Evolutionary conservation across 2,329 filamentous ascomycete species (phyloP).

Genomic region (Endoconidiophora laricicola): DNA sequence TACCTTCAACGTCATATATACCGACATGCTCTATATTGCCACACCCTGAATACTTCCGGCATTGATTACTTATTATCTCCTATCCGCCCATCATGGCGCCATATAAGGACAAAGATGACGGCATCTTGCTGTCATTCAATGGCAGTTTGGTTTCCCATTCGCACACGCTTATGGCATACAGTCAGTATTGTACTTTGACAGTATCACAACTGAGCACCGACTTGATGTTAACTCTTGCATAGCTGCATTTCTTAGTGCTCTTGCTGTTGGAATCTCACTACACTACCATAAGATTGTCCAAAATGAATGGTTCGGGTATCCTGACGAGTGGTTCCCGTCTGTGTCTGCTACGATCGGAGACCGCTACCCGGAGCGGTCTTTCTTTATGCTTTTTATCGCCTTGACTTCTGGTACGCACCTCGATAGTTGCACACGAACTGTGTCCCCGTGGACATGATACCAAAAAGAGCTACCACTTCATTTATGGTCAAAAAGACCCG

Average conservation of each 20-base stretch:
- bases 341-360: slow-evolving; percentile 96
- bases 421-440: not conserved
- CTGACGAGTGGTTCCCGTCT: slow-evolving; percentile 90
- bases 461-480: not conserved
- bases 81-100: slow-evolving; percentile 24
- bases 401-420: slow-evolving; percentile 64
- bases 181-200: slow-evolving; percentile 29
- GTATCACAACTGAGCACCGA: not conserved
- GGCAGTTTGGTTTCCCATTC: slow-evolving; percentile 82
- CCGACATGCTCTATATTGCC: too few relatives aligned
- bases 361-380: slow-evolving; percentile 85
- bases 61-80: too few relatives aligned
- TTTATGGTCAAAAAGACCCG: not conserved
- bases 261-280: slow-evolving; percentile 62
- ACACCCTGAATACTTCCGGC: too few relatives aligned
- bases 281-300: slow-evolving; percentile 96
- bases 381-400: slow-evolving; percentile 95
- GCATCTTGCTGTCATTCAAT: slow-evolving; percentile 49
- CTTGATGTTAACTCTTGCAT: slow-evolving; percentile 7
- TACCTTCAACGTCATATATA: not conserved
- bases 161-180: slow-evolving; percentile 72
- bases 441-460: not conserved
- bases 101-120: slow-evolving; percentile 49
- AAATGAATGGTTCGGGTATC: slow-evolving; percentile 91
- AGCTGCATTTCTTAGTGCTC: slow-evolving; percentile 75